phyloP scores from a whole-genome alignment of 176 grass and related monocot species.

The Carex littledalei region DNA sequence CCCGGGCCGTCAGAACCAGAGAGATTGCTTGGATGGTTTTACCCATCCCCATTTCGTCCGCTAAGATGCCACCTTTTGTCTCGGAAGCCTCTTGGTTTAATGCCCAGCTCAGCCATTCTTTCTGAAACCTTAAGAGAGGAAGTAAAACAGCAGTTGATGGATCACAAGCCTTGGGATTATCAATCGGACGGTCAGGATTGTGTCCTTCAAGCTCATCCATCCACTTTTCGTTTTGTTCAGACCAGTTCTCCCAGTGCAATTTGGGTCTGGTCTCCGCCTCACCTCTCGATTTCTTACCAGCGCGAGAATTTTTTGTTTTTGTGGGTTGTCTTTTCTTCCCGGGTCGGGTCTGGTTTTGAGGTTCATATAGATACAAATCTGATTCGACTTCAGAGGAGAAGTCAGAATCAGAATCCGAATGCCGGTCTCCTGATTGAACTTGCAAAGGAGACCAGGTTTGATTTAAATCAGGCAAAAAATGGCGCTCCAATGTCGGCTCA shows the following conservation, averaged over 20 bases:
- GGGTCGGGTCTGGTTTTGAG: background rate
- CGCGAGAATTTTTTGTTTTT: background rate
- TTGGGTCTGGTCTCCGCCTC: background rate
- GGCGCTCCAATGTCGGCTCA: background rate
- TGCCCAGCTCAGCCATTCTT: conserved; percentile 92
- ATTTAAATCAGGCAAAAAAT: background rate
- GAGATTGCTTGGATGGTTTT: conserved; percentile 98
- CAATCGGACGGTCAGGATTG: background rate
- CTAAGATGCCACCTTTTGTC: conserved; percentile 67
- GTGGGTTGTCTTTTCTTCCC: background rate
- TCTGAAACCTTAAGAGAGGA: conserved; percentile 78
- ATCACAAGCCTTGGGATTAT: conserved; percentile 19
- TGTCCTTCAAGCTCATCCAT: conserved; percentile 20
- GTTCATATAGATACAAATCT: background rate
- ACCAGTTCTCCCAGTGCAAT: conserved; percentile 65
- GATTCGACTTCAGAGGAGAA: background rate
- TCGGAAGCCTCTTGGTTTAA: conserved; percentile 61
- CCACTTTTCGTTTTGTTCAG: conserved; percentile 49
- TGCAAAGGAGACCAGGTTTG: background rate
- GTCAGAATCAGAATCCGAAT: background rate
- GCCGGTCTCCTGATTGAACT: background rate
- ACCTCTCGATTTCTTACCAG: conserved; percentile 18
- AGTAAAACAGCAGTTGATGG: conserved; percentile 54
- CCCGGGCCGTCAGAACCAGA: conserved; percentile 62
- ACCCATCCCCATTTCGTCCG: conserved; percentile 98